Evolutionary conservation across 148 eudicot genomes (phyloP).

Genomic region (Chenopodium berlandieri): DNA sequence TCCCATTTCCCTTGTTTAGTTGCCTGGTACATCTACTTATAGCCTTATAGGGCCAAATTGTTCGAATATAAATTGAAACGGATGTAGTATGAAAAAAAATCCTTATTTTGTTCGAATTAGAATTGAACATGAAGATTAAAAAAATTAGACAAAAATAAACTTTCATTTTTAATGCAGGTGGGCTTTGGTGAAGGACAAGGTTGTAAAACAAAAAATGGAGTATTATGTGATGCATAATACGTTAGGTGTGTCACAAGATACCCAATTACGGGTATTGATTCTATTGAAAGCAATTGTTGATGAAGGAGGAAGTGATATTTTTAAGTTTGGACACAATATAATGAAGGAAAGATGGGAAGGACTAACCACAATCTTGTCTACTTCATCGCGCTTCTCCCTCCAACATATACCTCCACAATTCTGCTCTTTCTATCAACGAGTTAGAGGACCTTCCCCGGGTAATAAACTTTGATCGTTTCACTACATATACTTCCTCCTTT

Average conservation of each 20-base stretch:
- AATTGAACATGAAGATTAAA: too few species aligned
- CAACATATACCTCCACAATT: slow-evolving; percentile 48
- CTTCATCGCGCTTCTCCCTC: slow-evolving; percentile 49
- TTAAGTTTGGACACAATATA: slow-evolving; percentile 39
- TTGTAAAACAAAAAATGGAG: slow-evolving; percentile 41
- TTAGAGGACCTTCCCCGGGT: slow-evolving; percentile 72
- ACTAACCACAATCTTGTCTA: slow-evolving; percentile 29
- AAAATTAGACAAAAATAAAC: too few species aligned
- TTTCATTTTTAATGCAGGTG: too few species aligned
- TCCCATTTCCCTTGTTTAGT: too few species aligned
- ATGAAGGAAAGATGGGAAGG: too few species aligned
- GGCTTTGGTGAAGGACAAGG: slow-evolving; percentile 39
- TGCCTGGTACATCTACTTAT: too few species aligned
- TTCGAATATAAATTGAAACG: too few species aligned
- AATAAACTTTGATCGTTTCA: not conserved
- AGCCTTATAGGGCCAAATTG: too few species aligned
- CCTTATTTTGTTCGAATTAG: too few species aligned
- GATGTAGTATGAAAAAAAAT: too few species aligned
- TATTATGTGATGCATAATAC: slow-evolving; percentile 28
- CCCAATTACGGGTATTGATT: slow-evolving; percentile 61
- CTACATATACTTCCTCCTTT: too few species aligned
- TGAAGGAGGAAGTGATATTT: slow-evolving; percentile 45
- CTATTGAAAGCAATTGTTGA: slow-evolving; percentile 52
- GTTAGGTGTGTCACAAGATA: slow-evolving; percentile 53
- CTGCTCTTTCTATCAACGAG: slow-evolving; percentile 46